Base-by-base conservation (phyloP, 192 early-diverging fungal genomes). In the Umbelopsis isabellina region DNA sequence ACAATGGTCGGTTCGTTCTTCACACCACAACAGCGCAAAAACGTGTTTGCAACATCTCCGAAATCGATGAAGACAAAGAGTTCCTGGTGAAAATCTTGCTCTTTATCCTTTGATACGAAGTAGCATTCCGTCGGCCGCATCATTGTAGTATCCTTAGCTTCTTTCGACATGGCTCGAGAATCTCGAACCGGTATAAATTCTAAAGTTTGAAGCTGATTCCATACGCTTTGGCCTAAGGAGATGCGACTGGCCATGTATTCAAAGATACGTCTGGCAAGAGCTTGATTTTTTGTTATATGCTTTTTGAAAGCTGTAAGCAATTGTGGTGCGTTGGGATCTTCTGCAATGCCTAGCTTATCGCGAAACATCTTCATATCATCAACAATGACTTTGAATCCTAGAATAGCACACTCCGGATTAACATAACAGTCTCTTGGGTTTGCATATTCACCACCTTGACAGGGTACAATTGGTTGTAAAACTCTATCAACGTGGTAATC, bases 21-120 rank as follows among this genome's bases (percentile, higher is more conserved):
- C 12, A 95, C 91, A 55, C 95, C 95, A 69, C 95, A 97, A 2
- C 86, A 83, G 30, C 88, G 86, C 49, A 97, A 75, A 65, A 97
- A 97, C 10, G 83, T 75, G 74, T 94, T 91, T 12, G 91, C 94
- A 1, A 77, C 47, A 0, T 75, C 47, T 1, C 93, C 92, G 80
- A 94, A 96, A 72, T 94, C 90, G 41, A 90, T 78, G 22, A 81
- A 86, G 0, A 74, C 70, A 68, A 91, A 82, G 6, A 91, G 80
- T 15, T 84, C 82, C 20, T 74, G 78, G 55, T 85, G 84, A 33
- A 76, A 83, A 20, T 72, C 83, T 10, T 75, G 70, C 20, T 77
- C 71, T 0, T 71, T 47, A 8, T 69, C 45, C 13, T 85, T 83
- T 67, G 75, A 82, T 65, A 82, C 75, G 72, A 87, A 91, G 49